These are phyloP conservation scores for Sporothrix pseudoabietina DNA, from an alignment of 2,329 filamentous ascomycete species.

Conservation along the genomic window DNA sequence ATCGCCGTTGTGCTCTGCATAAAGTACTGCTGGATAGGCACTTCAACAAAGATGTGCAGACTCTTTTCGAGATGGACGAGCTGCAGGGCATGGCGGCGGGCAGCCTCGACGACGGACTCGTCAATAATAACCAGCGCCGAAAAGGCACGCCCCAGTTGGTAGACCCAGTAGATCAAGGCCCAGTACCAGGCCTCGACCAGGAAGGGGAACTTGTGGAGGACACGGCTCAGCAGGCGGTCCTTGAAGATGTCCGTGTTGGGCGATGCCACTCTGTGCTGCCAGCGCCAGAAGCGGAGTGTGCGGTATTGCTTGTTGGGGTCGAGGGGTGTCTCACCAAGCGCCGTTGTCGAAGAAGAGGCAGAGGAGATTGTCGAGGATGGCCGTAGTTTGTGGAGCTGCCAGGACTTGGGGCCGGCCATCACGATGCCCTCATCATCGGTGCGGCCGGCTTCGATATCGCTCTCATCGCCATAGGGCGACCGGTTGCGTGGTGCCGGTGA, in stretches of 20 bases:
- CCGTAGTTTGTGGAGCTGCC: neutral
- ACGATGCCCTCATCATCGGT: neutral
- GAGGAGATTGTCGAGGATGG: neutral
- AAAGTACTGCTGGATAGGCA: slow-evolving; percentile 60
- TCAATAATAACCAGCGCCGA: slow-evolving; percentile 66
- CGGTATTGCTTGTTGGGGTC: slow-evolving; percentile 33
- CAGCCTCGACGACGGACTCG: slow-evolving; percentile 67
- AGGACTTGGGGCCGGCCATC: slow-evolving; percentile 3
- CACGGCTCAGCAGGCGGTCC: slow-evolving; percentile 61
- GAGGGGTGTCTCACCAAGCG: neutral
- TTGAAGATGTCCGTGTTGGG: slow-evolving; percentile 65
- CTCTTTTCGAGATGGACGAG: slow-evolving; percentile 67
- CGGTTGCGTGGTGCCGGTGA: slow-evolving; percentile 36
- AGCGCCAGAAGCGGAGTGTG: slow-evolving; percentile 45
- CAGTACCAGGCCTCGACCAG: slow-evolving; percentile 77
- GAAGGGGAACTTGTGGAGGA: slow-evolving; percentile 70
- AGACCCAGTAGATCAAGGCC: slow-evolving; percentile 78
- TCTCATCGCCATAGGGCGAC: slow-evolving; percentile 34
- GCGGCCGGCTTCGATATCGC: neutral
- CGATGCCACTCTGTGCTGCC: slow-evolving; percentile 53
- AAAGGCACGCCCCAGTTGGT: slow-evolving; percentile 73
- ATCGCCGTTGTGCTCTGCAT: slow-evolving; percentile 57
- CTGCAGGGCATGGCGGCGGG: slow-evolving; percentile 68
- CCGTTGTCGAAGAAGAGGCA: neutral
- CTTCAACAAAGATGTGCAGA: slow-evolving; percentile 66